phyloP scores from a whole-genome alignment of 164 flowering plant species.

The Stephania cephalantha region DNA sequence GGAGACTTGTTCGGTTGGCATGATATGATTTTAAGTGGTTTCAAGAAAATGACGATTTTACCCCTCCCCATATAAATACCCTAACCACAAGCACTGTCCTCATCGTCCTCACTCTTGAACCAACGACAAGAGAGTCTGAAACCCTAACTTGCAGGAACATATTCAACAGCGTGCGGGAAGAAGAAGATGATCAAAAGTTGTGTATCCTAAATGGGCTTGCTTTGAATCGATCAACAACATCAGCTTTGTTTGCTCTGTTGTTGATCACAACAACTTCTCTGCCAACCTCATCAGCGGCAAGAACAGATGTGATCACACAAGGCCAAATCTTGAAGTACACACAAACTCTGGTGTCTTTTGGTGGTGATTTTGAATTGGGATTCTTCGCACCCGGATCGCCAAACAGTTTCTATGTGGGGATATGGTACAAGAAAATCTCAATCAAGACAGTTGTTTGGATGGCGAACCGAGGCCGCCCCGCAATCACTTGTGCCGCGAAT shows the following conservation, averaged over 20 bases:
- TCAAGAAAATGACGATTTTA: too few relatives aligned
- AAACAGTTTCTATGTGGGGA: not conserved
- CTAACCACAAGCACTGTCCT: too few relatives aligned
- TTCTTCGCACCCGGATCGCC: conserved; percentile 1
- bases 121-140: too few relatives aligned
- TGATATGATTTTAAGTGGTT: too few relatives aligned
- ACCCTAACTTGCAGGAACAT: too few relatives aligned
- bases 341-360: not conserved
- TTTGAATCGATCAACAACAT: not conserved
- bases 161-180: too few relatives aligned
- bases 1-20: too few relatives aligned
- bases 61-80: too few relatives aligned
- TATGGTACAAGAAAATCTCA: not conserved
- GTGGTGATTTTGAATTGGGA: not conserved
- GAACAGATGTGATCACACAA: not conserved
- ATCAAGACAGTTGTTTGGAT: not conserved
- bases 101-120: too few relatives aligned
- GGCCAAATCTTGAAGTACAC: not conserved
- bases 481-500: conserved; percentile 1
- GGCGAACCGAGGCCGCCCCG: conserved; percentile 18
- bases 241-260: too few relatives aligned
- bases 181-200: too few relatives aligned
- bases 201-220: too few relatives aligned
- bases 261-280: not conserved
- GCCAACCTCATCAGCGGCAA: not conserved